Evolutionary conservation across 768 basidiomycete genomes (phyloP).

Genomic region (Russula sp.): DNA sequence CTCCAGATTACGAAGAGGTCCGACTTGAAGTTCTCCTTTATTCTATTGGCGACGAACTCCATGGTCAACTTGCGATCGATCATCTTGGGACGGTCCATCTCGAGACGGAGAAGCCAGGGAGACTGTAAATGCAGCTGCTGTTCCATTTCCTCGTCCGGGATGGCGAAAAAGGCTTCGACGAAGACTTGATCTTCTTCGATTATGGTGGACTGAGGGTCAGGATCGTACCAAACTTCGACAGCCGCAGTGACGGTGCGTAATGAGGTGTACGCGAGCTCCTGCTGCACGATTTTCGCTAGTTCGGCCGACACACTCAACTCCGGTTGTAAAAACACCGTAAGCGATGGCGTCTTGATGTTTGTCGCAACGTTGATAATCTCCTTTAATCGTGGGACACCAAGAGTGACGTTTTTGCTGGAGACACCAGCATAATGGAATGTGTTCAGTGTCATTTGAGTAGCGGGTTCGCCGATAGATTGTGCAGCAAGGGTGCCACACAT

Average conservation of each 20-base stretch:
- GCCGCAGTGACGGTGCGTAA: constrained; percentile 91
- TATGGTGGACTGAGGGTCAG: constrained; percentile 84
- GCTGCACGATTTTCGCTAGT: constrained; percentile 83
- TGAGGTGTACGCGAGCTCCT: constrained; percentile 91
- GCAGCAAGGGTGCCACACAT: constrained; percentile 99
- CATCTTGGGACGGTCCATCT: constrained; percentile 96
- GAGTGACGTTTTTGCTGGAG: constrained; percentile 98
- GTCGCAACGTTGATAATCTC: constrained; percentile 99
- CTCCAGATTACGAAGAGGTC: constrained; percentile 98
- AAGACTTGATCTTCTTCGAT: constrained; percentile 96
- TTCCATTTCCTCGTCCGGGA: constrained; percentile 95
- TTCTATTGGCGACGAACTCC: constrained; percentile 89
- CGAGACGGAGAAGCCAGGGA: constrained; percentile 95
- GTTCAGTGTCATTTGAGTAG: constrained; percentile 99
- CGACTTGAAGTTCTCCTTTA: constrained; percentile 91
- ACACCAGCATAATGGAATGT: constrained; percentile 99
- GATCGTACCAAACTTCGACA: constrained; percentile 98
- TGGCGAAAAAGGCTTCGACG: constrained; percentile 98
- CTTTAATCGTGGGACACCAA: constrained; percentile 98
- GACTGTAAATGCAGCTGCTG: constrained; percentile 88
- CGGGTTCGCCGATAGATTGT: constrained; percentile 98
- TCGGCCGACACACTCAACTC: constrained; percentile 59
- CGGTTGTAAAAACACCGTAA: constrained; percentile 84
- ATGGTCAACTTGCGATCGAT: constrained; percentile 95
- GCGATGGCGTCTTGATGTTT: constrained; percentile 96